Base-by-base conservation (phyloP, 1,139 yeast genomes). In the Pichia sp. region DNA sequence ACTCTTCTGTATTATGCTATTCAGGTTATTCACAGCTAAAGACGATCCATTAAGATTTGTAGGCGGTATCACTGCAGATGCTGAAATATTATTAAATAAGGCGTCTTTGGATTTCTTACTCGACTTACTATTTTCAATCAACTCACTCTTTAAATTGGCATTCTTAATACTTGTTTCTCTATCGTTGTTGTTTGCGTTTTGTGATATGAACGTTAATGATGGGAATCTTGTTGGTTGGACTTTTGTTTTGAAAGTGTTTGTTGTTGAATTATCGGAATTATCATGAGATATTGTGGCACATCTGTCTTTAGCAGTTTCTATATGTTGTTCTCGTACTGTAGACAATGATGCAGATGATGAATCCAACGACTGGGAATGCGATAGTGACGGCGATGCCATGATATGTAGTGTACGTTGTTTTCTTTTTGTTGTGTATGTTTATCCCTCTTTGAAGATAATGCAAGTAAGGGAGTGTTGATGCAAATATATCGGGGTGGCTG, bases 121-220 rank as follows among this genome's bases (percentile, higher is more conserved):
- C 11, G 27, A 11, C 31, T 38, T 45, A 8, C 17, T 44, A 20
- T 45, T 47, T 22, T 43, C 47, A 28, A 54, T 53, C 38, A 54
- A 19, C 42, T 54, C 58, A 46, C 52, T 50, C 40, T 50, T 54
- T 24, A 54, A 35, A 35, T 54, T 54, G 11, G 51, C 56, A 47
- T 46, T 54, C 38, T 52, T 54, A 4, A 53, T 42, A 34, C 52
- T 45, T 27, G 53, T 53, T 19, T 42, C 49, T 27, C 51, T 30
- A 27, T 47, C 51, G 5, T 11, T 18, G 15, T 38, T 38, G 8
- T 21, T 15, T 17, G 20, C 37, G 24, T 42, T 45, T 9, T 34
- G 44, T 4, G 47, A 42, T 14, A 52, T 41, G 36, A 52, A 52
- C 2, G 55, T 46, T n/a, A 52, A 38, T 8, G 55, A 52, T 14